These are phyloP conservation scores for Euphorbia celastroides DNA, from an alignment of 441 rosid genomes.

Conservation along the genomic window DNA sequence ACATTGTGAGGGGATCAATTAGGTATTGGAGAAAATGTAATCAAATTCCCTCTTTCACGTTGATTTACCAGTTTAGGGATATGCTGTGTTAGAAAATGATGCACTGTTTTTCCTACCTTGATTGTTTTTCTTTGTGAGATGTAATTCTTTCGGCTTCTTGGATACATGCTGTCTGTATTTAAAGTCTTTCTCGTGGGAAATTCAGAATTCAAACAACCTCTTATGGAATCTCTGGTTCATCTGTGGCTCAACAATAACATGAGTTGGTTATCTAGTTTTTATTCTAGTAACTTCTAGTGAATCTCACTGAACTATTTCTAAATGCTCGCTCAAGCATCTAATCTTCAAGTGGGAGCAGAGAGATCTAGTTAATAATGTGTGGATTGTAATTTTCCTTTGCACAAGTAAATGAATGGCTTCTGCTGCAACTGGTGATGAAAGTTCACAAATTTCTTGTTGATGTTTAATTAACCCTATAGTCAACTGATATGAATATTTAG, in stretches of 20 bases:
- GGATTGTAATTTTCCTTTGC: neutral
- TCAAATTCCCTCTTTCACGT: neutral
- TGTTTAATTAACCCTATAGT: neutral
- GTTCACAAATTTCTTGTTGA: neutral
- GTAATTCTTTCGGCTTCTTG: neutral
- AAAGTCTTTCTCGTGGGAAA: neutral
- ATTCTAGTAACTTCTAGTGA: neutral
- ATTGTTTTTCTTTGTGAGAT: neutral
- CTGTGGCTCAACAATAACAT: neutral
- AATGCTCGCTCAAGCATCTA: slow-evolving; percentile 4
- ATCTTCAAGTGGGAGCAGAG: slow-evolving; percentile 1
- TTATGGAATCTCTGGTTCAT: neutral
- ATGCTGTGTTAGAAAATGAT: too few relatives aligned
- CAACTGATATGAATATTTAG: neutral
- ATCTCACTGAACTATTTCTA: neutral
- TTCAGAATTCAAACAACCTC: slow-evolving; percentile 1
- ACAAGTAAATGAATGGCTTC: neutral
- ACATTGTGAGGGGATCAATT: neutral
- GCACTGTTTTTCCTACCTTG: too few relatives aligned
- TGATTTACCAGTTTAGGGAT: neutral
- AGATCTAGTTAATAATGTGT: neutral
- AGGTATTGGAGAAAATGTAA: neutral
- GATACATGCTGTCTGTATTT: neutral
- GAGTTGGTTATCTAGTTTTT: neutral
- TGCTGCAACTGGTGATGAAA: neutral